Percentiles rank a stretch among this genome's conserved stretches.
Evolutionary conservation across 1,139 yeast species (phyloP).

Genomic region (Geotrichum macrosporum): DNA sequence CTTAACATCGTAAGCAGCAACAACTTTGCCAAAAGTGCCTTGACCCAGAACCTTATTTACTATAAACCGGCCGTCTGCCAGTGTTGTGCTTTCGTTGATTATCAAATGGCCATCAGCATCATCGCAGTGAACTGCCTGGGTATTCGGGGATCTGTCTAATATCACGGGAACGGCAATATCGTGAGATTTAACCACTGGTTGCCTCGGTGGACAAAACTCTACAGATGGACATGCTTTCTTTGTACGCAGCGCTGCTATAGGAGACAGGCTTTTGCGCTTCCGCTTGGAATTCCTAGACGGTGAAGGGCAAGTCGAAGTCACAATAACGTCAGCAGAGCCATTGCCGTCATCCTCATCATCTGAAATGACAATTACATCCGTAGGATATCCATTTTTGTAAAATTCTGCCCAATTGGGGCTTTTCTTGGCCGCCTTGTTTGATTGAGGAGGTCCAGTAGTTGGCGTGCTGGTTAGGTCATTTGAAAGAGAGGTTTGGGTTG

Average conservation of each 20-base stretch:
- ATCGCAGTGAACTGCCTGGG: constrained; percentile 1
- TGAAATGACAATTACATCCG: constrained; percentile 37
- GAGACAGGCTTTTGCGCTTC: constrained; percentile 1
- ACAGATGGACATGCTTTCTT: constrained; percentile 8
- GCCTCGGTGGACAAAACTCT: constrained; percentile 2
- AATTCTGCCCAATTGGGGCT: constrained; percentile 35
- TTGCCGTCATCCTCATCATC: constrained; percentile 30
- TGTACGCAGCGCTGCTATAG: not conserved
- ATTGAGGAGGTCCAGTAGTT: not conserved
- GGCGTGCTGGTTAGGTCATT: not conserved
- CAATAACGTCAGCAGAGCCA: not conserved
- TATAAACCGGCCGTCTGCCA: constrained; percentile 45
- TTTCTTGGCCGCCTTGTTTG: not conserved
- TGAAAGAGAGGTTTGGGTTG: no score
- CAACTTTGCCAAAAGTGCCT: constrained; percentile 97
- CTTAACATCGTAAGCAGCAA: constrained; percentile 46
- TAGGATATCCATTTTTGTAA: constrained; percentile 36
- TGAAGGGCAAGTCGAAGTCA: constrained; percentile 8
- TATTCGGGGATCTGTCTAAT: not conserved
- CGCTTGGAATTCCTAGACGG: constrained; percentile 4
- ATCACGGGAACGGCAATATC: constrained; percentile 12
- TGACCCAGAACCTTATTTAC: constrained; percentile 61
- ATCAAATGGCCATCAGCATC: constrained; percentile 15
- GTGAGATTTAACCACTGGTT: constrained; percentile 11
- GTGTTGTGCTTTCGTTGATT: constrained; percentile 7